These are phyloP conservation scores for Serpula lacrymans DNA, from an alignment of 768 basidiomycete species.

Conservation along the genomic window DNA sequence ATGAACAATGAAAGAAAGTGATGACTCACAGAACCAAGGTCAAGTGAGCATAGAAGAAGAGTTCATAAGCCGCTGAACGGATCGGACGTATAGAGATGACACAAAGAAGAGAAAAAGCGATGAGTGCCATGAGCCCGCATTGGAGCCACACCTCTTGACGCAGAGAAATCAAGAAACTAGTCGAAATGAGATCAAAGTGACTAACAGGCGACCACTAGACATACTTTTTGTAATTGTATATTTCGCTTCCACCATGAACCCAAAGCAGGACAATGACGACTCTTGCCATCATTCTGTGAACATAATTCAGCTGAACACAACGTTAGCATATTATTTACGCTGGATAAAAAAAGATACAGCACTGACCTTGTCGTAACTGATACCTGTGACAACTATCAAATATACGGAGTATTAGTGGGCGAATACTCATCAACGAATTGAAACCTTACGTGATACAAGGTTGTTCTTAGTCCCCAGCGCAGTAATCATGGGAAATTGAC, in stretches of 20 bases:
- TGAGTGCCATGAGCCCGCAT: conserved; percentile 33
- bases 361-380: conserved; percentile 24
- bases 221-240: conserved; percentile 8
- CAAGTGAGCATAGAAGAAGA: conserved; percentile 51
- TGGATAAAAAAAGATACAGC: no score
- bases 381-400: conserved; percentile 23
- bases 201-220: neutral
- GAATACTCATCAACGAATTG: neutral
- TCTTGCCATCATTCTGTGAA: conserved; percentile 50
- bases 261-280: conserved; percentile 44
- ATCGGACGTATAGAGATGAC: conserved; percentile 49
- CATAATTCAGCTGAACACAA: conserved; percentile 31
- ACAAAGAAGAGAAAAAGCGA: conserved; percentile 39
- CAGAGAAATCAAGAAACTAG: conserved; percentile 1
- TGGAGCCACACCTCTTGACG: conserved; percentile 18
- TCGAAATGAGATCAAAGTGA: neutral
- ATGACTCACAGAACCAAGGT: conserved; percentile 36
- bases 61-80: conserved; percentile 44
- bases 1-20: neutral
- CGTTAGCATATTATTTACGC: no score
- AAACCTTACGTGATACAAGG: conserved; percentile 34
- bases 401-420: no score
- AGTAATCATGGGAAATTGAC: conserved; percentile 41
- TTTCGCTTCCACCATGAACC: conserved; percentile 38
- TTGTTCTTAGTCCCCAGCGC: conserved; percentile 51